These are phyloP conservation scores for Aureobasidium sp. DNA, from an alignment of 2,329 filamentous ascomycete genomes.

Conservation along the genomic window DNA sequence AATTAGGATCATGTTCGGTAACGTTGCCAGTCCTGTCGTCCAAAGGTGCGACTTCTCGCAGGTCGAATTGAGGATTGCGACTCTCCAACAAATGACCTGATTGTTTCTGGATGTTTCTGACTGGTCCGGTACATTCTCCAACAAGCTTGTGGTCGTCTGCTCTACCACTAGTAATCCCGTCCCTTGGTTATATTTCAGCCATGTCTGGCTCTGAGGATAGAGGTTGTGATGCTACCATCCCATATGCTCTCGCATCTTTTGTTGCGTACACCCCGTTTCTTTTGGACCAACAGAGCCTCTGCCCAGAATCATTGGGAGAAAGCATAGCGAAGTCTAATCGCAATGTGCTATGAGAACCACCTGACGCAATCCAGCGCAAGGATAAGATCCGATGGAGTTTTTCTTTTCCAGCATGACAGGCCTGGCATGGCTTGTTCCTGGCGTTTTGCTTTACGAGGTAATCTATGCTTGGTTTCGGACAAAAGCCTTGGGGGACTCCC, in stretches of 20 bases:
- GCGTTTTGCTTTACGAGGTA: constrained; percentile 11
- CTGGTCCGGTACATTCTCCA: too few species aligned
- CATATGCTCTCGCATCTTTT: background rate
- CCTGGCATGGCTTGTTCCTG: constrained; percentile 1
- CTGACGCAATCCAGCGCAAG: background rate
- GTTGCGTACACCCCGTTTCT: background rate
- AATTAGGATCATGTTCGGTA: background rate
- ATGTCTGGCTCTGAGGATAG: background rate
- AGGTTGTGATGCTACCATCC: background rate
- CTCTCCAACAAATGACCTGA: background rate
- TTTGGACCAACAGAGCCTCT: background rate
- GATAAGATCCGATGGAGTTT: background rate
- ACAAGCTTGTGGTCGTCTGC: background rate
- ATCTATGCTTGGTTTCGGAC: background rate
- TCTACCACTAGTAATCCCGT: background rate
- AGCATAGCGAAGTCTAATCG: background rate
- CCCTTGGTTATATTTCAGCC: background rate
- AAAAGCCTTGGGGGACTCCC: background rate
- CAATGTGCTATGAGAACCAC: background rate
- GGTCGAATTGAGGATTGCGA: background rate
- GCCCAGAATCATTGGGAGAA: background rate
- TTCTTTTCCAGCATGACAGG: background rate
- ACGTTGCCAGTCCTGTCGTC: background rate
- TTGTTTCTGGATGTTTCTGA: background rate
- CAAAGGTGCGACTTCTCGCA: too few species aligned